Conservation (phyloP, 2,329 filamentous ascomycete species). For the Xylaria hypoxylon region DNA sequence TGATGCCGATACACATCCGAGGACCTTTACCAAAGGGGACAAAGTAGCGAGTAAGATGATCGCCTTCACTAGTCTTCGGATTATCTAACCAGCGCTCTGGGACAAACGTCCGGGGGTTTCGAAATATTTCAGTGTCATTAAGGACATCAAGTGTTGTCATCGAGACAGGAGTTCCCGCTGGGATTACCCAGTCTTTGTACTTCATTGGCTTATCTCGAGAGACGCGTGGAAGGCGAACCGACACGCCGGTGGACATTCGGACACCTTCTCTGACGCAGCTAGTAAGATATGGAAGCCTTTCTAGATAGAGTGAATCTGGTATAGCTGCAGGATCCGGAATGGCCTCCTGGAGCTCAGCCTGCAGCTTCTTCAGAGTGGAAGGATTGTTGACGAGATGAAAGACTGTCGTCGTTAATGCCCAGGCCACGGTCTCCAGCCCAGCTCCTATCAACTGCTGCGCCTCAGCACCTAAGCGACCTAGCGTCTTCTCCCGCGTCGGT, state of each 20-base stretch:
- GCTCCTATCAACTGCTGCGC: constrained; percentile 29
- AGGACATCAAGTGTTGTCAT: constrained; percentile 29
- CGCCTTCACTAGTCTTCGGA: constrained; percentile 15
- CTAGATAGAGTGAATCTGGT: constrained; percentile 18
- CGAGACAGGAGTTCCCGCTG: constrained; percentile 22
- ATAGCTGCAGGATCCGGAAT: constrained; percentile 21
- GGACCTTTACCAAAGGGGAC: constrained; percentile 28
- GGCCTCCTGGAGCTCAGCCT: constrained; percentile 21
- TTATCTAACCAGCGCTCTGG: constrained; percentile 29
- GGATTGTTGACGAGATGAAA: constrained; percentile 26
- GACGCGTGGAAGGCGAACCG: constrained; percentile 27
- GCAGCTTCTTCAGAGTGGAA: constrained; percentile 17
- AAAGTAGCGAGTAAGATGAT: constrained; percentile 23
- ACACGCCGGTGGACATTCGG: constrained; percentile 25
- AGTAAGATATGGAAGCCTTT: constrained; percentile 27
- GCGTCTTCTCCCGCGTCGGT: constrained; percentile 20
- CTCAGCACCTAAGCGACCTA: constrained; percentile 19
- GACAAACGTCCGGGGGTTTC: constrained; percentile 3
- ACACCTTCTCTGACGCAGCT: constrained; percentile 26
- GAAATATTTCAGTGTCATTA: constrained; percentile 15
- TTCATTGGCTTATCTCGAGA: constrained; percentile 22
- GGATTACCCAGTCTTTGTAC: constrained; percentile 26
- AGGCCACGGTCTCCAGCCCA: constrained; percentile 25
- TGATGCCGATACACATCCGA: constrained; percentile 27
- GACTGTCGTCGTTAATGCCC: constrained; percentile 27